A percentile compares a stretch with the other conserved stretches of the same genome.
Evolutionary conservation across 345 rosid species (phyloP).

Genomic region (Mangifera indica): DNA sequence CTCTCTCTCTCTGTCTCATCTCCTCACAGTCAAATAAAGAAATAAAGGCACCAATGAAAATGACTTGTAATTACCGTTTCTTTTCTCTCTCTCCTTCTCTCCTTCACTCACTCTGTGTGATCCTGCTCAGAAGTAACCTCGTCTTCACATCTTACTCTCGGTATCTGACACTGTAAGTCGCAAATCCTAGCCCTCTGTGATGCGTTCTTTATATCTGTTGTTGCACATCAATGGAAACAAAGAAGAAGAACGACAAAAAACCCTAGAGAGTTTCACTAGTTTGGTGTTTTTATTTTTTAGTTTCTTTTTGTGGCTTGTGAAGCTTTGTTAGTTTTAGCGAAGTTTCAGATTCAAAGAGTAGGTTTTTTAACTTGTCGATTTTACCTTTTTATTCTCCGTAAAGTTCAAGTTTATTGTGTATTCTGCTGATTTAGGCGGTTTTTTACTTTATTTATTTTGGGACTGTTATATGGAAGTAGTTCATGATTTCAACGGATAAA

Average conservation of each 20-base stretch:
- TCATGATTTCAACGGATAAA: neutral
- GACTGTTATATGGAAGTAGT: conserved; percentile 3
- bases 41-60: conserved; percentile 21
- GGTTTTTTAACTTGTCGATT: neutral
- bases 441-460: conserved; percentile 6
- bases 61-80: conserved; percentile 28
- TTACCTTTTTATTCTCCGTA: neutral
- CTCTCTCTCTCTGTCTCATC: neutral
- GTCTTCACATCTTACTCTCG: conserved; percentile 26
- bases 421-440: conserved; percentile 15
- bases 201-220: conserved; percentile 3
- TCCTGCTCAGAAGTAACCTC: conserved; percentile 11
- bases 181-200: conserved; percentile 28
- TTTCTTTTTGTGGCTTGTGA: neutral
- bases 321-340: neutral
- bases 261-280: conserved; percentile 6
- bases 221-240: neutral
- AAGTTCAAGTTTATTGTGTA: neutral
- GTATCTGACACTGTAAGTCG: conserved; percentile 39
- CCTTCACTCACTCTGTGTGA: conserved; percentile 24
- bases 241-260: neutral
- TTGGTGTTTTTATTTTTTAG: neutral
- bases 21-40: conserved; percentile 18
- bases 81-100: conserved; percentile 13
- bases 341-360: conserved; percentile 1